A percentile compares a stretch with the other conserved stretches of the same genome.
Evolutionary conservation across 2,329 filamentous ascomycete genomes (phyloP).

Genomic region (Colletotrichum aenigma): DNA sequence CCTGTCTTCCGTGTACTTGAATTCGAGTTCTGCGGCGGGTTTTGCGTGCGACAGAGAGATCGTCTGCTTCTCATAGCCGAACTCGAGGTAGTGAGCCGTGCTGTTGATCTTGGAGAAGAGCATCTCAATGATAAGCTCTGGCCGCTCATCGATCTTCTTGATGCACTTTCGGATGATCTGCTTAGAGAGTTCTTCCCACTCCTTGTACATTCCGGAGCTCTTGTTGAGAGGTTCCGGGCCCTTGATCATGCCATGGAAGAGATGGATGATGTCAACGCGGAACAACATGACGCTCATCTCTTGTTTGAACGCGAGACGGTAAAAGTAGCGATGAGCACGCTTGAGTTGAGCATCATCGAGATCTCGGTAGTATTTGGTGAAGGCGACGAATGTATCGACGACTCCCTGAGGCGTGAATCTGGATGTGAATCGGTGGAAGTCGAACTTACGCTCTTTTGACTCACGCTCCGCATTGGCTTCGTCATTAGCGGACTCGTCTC

Average conservation of each 20-base stretch:
- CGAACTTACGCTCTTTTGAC: constrained; percentile 87
- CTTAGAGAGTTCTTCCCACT: constrained; percentile 89
- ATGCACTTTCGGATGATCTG: constrained; percentile 83
- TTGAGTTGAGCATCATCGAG: constrained; percentile 83
- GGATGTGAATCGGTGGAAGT: constrained; percentile 82
- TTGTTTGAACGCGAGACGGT: constrained; percentile 93
- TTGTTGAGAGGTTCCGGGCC: constrained; percentile 79
- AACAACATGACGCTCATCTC: constrained; percentile 89
- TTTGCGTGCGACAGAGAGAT: constrained; percentile 63
- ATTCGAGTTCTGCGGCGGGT: constrained; percentile 81
- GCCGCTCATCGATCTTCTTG: constrained; percentile 84
- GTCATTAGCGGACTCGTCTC: constrained; percentile 76
- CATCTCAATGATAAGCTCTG: constrained; percentile 87
- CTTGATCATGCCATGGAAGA: constrained; percentile 92
- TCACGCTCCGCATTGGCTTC: constrained; percentile 71
- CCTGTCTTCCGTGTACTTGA: constrained; percentile 72
- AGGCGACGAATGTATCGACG: constrained; percentile 85
- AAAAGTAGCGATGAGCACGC: constrained; percentile 91
- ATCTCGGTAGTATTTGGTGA: constrained; percentile 81
- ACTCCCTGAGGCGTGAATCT: constrained; percentile 85
- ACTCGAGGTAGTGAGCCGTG: constrained; percentile 87
- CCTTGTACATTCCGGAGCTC: constrained; percentile 71
- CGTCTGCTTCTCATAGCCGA: constrained; percentile 84
- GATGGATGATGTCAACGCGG: constrained; percentile 85
- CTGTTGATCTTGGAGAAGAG: constrained; percentile 90